Conservation (phyloP, 345 rosid genomes). For the Pistacia integerrima region DNA sequence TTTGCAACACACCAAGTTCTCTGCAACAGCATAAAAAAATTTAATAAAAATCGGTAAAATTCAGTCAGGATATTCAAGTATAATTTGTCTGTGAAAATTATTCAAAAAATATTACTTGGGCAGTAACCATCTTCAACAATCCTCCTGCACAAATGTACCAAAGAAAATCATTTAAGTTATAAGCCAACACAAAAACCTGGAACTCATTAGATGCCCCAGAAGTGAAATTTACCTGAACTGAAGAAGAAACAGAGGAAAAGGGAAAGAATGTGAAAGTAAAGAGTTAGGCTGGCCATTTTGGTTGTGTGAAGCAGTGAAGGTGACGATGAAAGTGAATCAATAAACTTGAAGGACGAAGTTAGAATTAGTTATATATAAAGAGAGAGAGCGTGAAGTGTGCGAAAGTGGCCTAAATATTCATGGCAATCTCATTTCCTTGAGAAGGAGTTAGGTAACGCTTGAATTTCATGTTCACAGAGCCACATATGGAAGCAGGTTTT, state of each 20-base stretch:
- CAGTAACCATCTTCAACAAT: not conserved
- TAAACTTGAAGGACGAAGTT: not conserved
- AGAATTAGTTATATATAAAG: not conserved
- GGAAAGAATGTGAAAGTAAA: constrained; percentile 1
- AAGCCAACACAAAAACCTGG: not conserved
- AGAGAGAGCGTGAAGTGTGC: not conserved
- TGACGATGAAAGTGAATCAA: not conserved
- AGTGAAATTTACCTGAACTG: not conserved
- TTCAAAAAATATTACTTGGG: constrained; percentile 6
- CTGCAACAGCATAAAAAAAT: not conserved
- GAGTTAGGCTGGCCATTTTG: constrained; percentile 14
- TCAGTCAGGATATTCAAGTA: not conserved
- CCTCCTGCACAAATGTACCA: constrained; percentile 6
- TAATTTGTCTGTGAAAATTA: not conserved
- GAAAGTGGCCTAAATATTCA: not conserved
- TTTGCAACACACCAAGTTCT: constrained; percentile 22
- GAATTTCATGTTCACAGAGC: not conserved
- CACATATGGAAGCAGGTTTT: not conserved
- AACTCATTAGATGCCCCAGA: not conserved
- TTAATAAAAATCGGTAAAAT: not conserved
- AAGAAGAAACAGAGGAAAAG: constrained; percentile 6
- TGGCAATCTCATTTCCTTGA: constrained; percentile 14
- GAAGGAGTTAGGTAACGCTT: constrained; percentile 15
- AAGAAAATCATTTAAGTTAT: not conserved
- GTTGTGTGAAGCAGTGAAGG: not conserved